Base-by-base conservation (phyloP, 2,329 filamentous ascomycete genomes). In the Ceratocystis ficicola region DNA sequence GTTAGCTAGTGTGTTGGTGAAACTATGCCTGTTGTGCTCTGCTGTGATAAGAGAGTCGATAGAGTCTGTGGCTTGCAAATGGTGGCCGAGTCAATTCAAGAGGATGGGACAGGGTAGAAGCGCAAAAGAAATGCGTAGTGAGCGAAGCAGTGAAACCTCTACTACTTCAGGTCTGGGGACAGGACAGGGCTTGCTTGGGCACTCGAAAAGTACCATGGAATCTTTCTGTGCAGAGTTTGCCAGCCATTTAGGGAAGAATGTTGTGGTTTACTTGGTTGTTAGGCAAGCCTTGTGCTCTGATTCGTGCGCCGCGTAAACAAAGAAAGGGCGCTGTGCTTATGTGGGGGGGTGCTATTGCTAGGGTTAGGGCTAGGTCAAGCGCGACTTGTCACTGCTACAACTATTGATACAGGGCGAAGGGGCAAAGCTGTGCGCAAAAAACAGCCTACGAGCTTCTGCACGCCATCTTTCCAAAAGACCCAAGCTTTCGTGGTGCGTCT, bases 261-360 rank as follows among this genome's bases (percentile, higher is more conserved):
- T 63, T 63, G 55, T 44, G 10, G 22, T 36, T n/a, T 30, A 22
- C 20, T 32, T 7, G 10, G 52, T 57, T 57, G 52, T 57, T 57
- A 30, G 52, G 46, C 17, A 50, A 22, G 46, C 22, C 48, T n/a
- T 25, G 15, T 17, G 44, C 15, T 50, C 22, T 63, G 32, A 36
- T 63, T 46, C 48, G 36, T 44, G 22, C 61, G 46, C 20, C 61
- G 61, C 61, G 61, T 63, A 63, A 63, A 63, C 61, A 63, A 46
- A 22, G 3, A 20, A 63, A 32, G 41, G 10, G 15, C 4, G 22
- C 32, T n/a, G 50, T 7, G 32, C 32, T 36, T 36, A 36, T 36
- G 32, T 36, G 32, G 32, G 32, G 32, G 32, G 32, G 8, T 10
- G 8, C 3, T 3, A 12, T 3, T 12, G 12, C 32, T 36, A 36